phyloP scores from a whole-genome alignment of 73 alveolate species.

The Stentor coeruleus region DNA sequence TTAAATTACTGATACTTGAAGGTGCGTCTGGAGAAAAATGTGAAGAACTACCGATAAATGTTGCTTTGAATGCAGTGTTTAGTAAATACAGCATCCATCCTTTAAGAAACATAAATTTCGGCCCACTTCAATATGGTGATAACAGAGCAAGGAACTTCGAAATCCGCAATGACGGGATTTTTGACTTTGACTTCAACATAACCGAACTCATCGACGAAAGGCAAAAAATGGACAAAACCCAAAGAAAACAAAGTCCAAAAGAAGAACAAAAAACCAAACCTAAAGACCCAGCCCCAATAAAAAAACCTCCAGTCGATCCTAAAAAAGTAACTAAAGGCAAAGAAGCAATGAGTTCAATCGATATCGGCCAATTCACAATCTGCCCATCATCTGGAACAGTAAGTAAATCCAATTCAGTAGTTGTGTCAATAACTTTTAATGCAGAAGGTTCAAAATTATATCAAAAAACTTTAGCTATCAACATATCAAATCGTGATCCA shows the following conservation, averaged over 20 bases:
- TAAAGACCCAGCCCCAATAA: constrained; percentile 84
- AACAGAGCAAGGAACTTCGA: constrained; percentile 88
- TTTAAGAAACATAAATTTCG: constrained; percentile 95
- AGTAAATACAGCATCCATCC: constrained; percentile 94
- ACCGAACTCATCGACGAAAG: constrained; percentile 93
- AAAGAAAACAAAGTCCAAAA: constrained; percentile 75
- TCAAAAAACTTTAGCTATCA: constrained; percentile 89
- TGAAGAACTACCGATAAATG: constrained; percentile 91
- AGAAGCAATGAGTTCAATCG: constrained; percentile 82
- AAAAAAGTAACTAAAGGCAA: constrained; percentile 70
- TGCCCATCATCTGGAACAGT: constrained; percentile 89
- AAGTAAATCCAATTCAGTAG: constrained; percentile 86
- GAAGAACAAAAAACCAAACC: constrained; percentile 79
- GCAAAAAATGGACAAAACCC: constrained; percentile 78
- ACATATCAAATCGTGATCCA: constrained; percentile 95
- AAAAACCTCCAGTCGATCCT: constrained; percentile 56
- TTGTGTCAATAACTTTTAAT: constrained; percentile 82
- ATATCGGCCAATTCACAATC: constrained; percentile 88
- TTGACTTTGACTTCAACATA: constrained; percentile 93
- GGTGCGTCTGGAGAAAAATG: constrained; percentile 86
- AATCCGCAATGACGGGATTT: constrained; percentile 96
- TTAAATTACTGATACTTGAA: constrained; percentile 85
- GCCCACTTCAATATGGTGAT: constrained; percentile 94
- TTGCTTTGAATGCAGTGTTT: constrained; percentile 90
- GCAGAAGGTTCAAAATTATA: constrained; percentile 95